Evolutionary conservation across 495 filamentous ascomycete genomes (phyloP), one percentile per base, ranked within the genome.

Genomic region (Cercophora sp.): DNA sequence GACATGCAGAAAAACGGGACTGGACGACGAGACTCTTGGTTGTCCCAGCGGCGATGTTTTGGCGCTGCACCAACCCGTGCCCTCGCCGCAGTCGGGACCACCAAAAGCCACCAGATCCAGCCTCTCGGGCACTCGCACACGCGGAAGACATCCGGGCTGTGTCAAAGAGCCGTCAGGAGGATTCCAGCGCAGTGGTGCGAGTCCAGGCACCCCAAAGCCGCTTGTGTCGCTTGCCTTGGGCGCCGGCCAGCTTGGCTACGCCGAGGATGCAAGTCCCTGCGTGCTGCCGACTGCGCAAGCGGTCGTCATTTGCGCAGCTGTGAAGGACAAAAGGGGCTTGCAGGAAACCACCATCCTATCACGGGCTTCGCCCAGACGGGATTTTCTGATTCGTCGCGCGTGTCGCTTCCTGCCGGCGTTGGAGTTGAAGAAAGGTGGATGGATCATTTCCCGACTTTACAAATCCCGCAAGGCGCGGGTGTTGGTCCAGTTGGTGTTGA

Each of bases 271-370:
- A 34, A 47, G 44, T n/a, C 44, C 44, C 44, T 47, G 26, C 44
- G 22, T 18, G 2, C 13, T 16, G 26, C 20, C 29, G 41, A 13
- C 18, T 11, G 13, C 22, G 16, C 16, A 13, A 20, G 18, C 40
- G 40, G 10, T 24, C 25, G 41, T 26, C 8, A 8, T 22, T 44
- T 23, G 19, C 18, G 24, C 18, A 10, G 43, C 25, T 47, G 43
- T 29, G 25, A 47, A 19, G 18, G 25, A 13, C 18, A 43, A 50
- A 51, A 51, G 48, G 48, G 48, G 48, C 48, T 51, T 51, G 48
- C 48, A 51, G 32, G 22, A 13, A 35, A 36, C 25, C 20, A 20
- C 36, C 36, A 6, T 31, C 37, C 24, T 51, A n/a, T 19, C 35
- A 39, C 9, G 3, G 37, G 37, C 13, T 13, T 11, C 24, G 18